phyloP scores from a whole-genome alignment of 257 asterid genomes.

The Solanum commersonii region DNA sequence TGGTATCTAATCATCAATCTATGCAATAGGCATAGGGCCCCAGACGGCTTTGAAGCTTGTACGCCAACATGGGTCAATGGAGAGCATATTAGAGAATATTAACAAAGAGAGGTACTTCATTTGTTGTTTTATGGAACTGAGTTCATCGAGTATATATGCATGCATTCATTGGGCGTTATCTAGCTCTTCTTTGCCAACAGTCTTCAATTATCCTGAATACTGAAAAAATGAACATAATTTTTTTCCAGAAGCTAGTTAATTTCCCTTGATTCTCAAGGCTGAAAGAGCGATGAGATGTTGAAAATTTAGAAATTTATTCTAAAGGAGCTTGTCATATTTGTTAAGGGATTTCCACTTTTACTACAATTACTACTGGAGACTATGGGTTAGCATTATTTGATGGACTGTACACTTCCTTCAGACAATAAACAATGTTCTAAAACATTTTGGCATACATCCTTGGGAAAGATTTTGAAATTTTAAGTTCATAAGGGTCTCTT shows the following conservation, averaged over 20 bases:
- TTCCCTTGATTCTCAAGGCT: background rate
- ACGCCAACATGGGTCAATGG: constrained; percentile 89
- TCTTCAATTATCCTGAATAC: background rate
- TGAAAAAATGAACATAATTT: background rate
- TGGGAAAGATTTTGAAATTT: background rate
- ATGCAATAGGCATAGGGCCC: constrained; percentile 77
- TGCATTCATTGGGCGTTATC: background rate
- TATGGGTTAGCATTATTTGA: background rate
- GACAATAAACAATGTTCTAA: background rate
- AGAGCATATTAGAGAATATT: constrained; percentile 74
- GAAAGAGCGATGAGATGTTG: background rate
- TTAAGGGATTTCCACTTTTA: background rate
- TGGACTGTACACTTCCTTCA: background rate
- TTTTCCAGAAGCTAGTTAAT: background rate
- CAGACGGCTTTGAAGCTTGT: constrained; percentile 92
- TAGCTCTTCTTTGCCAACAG: background rate
- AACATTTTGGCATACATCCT: background rate
- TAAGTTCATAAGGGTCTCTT: background rate
- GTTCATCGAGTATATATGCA: background rate
- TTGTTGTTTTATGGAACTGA: background rate
- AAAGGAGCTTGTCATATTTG: background rate
- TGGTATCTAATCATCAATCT: background rate
- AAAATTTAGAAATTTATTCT: background rate
- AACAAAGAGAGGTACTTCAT: constrained; percentile 78
- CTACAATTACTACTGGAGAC: background rate